Conservation (phyloP, 169 alveolate species). For the Plasmodium gaboni region DNA sequence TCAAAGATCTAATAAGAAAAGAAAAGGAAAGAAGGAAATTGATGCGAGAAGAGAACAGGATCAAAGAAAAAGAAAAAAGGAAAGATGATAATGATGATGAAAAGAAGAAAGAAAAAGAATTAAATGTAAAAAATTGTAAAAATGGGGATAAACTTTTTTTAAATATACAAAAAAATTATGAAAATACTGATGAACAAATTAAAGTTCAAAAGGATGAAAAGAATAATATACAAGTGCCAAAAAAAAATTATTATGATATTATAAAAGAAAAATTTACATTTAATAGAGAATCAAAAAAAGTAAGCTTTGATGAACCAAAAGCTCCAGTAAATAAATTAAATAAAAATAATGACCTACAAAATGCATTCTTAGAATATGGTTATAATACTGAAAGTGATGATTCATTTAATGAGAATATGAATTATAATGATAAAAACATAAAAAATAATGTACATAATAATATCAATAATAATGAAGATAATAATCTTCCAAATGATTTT, state of each 20-base stretch:
- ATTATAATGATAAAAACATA: neutral
- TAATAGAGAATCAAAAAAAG: conserved; percentile 9
- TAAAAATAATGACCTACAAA: conserved; percentile 31
- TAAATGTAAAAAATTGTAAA: neutral
- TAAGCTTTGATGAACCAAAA: conserved; percentile 14
- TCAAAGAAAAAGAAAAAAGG: conserved; percentile 12
- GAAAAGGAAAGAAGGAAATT: conserved; percentile 66
- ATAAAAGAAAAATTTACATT: too few relatives aligned
- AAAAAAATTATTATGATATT: neutral
- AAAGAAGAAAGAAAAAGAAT: neutral
- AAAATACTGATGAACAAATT: neutral
- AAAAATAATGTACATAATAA: neutral
- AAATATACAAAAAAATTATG: conserved; percentile 50
- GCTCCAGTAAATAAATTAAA: conserved; percentile 55
- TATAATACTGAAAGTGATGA: conserved; percentile 1
- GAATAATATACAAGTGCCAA: neutral
- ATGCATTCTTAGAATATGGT: conserved; percentile 42
- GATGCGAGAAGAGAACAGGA: conserved; percentile 43
- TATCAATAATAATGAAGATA: neutral
- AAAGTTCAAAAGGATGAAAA: neutral
- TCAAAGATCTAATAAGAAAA: conserved; percentile 51
- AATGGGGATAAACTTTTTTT: conserved; percentile 13
- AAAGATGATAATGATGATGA: neutral
- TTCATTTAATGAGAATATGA: conserved; percentile 10
- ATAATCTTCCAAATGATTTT: conserved; percentile 35